Base-by-base conservation (phyloP, 306 rosid species). In the Gastrolobium bilobum region DNA sequence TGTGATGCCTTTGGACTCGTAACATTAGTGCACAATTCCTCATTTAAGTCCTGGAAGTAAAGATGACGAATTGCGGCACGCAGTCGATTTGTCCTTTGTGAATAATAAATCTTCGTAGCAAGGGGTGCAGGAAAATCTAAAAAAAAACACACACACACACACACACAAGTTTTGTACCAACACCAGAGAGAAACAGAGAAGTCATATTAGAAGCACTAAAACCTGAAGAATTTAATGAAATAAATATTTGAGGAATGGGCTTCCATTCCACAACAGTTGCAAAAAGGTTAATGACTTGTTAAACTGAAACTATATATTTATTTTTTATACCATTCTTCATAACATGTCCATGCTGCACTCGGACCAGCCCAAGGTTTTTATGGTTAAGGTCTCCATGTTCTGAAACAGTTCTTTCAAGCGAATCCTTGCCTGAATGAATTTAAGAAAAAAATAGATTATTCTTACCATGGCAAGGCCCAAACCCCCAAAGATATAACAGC, bases 101-200 rank as follows among this genome's bases (percentile, higher is more conserved):
- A 93, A 89, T 90, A 93, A 79, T 91, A 95, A 44, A 91, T 84
- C 89, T 91, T 95, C 13, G 98, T 88, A 48, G 98, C 99, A 72
- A 95, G 97, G 56, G 99, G 99, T 75, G 80, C 87, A 47, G 97
- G 97, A 76, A 79, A 71, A 75, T 88, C 98, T 95, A 90, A 61
- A 85, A 75, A 85, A 75, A 50, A 79, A 80, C 71, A 51, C 75
- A 61, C 68, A 42, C 73, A 80, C 71, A 51, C 75, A 61, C 68
- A 42, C 73, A 70, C 53, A 15, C 35, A 74, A 56, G 67, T 62
- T 70, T 57, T 42, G 39, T 53, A 77, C 37, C 48, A 29, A 74
- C 65, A 71, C 48, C 56, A 75, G 14, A 33, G 48, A 76, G 37
- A 10, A 5, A 48, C 35, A 66, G 51, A 75, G 57, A 47, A 46